Conservation (phyloP, 208 protist genomes). For the Porcisia deanei region DNA sequence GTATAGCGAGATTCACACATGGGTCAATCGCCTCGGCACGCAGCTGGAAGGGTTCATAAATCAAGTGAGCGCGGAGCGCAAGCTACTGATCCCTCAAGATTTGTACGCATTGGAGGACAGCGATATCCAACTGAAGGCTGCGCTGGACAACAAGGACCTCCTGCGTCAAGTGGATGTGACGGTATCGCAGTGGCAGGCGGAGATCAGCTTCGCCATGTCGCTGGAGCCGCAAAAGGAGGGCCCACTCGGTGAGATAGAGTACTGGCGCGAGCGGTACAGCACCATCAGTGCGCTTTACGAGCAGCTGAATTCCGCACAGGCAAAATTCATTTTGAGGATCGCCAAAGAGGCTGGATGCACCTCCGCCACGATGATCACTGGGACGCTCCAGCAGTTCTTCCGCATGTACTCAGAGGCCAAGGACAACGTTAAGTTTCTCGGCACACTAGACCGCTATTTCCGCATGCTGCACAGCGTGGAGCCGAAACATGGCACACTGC, state of each 20-base stretch:
- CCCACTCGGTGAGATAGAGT: conserved; percentile 97
- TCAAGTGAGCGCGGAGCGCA: conserved; percentile 89
- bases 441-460: conserved; percentile 98
- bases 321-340: conserved; percentile 93
- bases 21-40: conserved; percentile 86
- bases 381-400: conserved; percentile 92
- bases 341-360: conserved; percentile 91
- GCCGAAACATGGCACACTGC: conserved; percentile 76
- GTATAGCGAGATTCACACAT: conserved; percentile 83
- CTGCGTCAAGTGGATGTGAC: conserved; percentile 88
- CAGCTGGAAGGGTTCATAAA: conserved; percentile 88
- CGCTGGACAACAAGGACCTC: conserved; percentile 84
- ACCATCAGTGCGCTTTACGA: conserved; percentile 96
- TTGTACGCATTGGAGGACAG: conserved; percentile 72
- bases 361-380: conserved; percentile 89
- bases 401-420: conserved; percentile 97
- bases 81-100: conserved; percentile 84
- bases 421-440: conserved; percentile 99
- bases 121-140: conserved; percentile 77
- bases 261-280: conserved; percentile 96
- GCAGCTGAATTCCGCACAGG: conserved; percentile 95
- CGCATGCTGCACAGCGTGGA: conserved; percentile 93
- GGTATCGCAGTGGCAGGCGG: conserved; percentile 89
- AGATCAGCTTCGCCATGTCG: conserved; percentile 92
- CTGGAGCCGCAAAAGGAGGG: conserved; percentile 91